Percentiles rank a stretch among this genome's conserved stretches.
Evolutionary conservation across 139 green algal genomes (phyloP).

Genomic region (Desmodesmus armatus): DNA sequence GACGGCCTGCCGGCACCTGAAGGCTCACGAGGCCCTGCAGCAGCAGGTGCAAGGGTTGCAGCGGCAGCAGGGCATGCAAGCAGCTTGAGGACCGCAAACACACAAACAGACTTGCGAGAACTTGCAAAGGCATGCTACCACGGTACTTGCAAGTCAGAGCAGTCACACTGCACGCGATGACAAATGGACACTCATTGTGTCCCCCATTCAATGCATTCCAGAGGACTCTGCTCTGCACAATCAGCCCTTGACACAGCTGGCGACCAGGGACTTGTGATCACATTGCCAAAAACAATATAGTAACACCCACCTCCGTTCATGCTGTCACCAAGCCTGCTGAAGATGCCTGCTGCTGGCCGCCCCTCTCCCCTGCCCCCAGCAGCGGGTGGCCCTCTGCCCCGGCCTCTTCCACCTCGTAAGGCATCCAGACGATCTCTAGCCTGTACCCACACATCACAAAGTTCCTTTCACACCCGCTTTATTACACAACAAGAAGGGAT

Average conservation of each 20-base stretch:
- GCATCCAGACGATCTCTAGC: conserved; percentile 1
- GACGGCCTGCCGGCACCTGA: neutral
- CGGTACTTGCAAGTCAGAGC: neutral
- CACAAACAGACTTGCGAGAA: neutral
- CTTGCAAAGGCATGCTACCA: neutral
- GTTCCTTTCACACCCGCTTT: neutral
- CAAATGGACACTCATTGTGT: neutral
- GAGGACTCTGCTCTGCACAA: neutral
- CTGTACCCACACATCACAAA: neutral
- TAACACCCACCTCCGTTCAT: neutral
- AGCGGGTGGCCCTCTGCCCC: neutral
- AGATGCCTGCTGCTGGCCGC: neutral
- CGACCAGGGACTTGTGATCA: neutral
- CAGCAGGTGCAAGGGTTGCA: neutral
- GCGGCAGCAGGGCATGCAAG: neutral
- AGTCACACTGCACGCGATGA: neutral
- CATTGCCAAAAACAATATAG: neutral
- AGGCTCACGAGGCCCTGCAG: neutral
- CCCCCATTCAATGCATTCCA: neutral
- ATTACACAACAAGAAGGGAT: neutral
- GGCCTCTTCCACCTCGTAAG: neutral
- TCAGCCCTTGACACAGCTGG: neutral
- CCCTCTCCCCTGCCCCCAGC: conserved; percentile 5
- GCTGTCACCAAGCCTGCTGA: neutral
- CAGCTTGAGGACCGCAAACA: neutral